phyloP scores from a whole-genome alignment of 306 rosid species.

The Vicia faba region DNA sequence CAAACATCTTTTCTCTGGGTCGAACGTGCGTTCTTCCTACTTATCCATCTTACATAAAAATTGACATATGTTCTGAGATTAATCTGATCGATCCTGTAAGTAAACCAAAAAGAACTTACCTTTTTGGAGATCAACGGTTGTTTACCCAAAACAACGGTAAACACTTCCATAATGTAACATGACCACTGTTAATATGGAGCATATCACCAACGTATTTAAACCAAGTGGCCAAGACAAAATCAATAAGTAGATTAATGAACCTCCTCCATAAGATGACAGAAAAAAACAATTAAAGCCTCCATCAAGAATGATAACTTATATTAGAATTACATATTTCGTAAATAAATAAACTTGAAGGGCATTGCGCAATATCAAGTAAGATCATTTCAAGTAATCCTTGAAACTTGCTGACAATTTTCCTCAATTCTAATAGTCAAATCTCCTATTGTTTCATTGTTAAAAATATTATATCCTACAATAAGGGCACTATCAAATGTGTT shows the following conservation, averaged over 20 bases:
- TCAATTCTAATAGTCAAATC: conserved; percentile 99
- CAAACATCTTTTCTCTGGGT: no score
- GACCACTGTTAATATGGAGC: conserved; percentile 67
- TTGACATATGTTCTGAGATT: no score
- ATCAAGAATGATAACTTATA: conserved; percentile 21
- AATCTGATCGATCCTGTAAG: no score
- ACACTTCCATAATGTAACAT: conserved; percentile 88
- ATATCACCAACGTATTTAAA: conserved; percentile 69
- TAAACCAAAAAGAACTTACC: no score
- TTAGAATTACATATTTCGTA: conserved; percentile 18
- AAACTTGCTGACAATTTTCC: conserved; percentile 97
- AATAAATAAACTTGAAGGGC: conserved; percentile 69
- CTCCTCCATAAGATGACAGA: conserved; percentile 63
- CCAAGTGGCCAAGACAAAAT: conserved; percentile 92
- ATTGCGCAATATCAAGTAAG: conserved; percentile 89
- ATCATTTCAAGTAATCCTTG: conserved; percentile 94
- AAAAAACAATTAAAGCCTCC: conserved; percentile 33
- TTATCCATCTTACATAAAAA: no score
- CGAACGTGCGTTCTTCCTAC: no score
- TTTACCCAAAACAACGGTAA: no score
- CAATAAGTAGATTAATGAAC: conserved; percentile 79
- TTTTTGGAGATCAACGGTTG: no score
- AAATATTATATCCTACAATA: conserved; percentile 91
- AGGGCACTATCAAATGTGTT: conserved; percentile 50
- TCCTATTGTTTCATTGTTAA: conserved; percentile 93